Base-by-base conservation (phyloP, 495 filamentous ascomycete species). In the Penicillium angulare region DNA sequence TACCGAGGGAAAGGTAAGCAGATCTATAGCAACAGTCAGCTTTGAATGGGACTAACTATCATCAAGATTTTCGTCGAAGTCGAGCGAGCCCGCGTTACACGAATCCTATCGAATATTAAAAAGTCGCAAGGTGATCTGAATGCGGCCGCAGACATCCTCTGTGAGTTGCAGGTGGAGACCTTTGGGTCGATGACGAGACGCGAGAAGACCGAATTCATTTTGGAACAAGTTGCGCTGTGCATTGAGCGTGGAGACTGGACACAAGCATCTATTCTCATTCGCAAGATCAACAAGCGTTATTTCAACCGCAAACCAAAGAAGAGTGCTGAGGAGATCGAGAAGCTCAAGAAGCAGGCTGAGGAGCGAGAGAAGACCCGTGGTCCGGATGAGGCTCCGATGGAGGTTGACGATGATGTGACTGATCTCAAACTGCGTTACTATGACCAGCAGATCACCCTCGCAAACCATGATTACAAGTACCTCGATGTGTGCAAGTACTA, bases 201-300 rank as follows among this genome's bases (percentile, higher is more conserved):
- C 52, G 93, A 98, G 68, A 98, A 98, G 86, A 92, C 89, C 10
- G 93, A 97, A 59, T 97, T 98, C 65, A 97, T 98, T 57, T 79
- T 98, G 41, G 89, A 92, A 63, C 93, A 98, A 71, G 92, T 98
- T 41, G 82, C 85, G 10, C 77, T 97, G 43, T 97, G 93, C 76
- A 97, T 98, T 63, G 89, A 97, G 73, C 91, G 85, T 50, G 88
- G 85, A 27, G 93, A 98, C 68, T 98, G 90, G 88, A 93, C 86
- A 48, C 93, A 97, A 70, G 95, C 95, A 18, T 85, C 85, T 46
- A 96, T 98, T 61, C 79, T 98, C 22, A 90, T 86, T 67, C 86
- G 93, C 61, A 98, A 98, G 80, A 96, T 98, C 74, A 92, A 90
- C 80, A 95, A 90, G 52, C 78, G 83, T 53, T 98, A 95, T 66